These are phyloP conservation scores for Seiridium unicorne DNA, from an alignment of 2,329 filamentous ascomycete genomes.

Conservation along the genomic window DNA sequence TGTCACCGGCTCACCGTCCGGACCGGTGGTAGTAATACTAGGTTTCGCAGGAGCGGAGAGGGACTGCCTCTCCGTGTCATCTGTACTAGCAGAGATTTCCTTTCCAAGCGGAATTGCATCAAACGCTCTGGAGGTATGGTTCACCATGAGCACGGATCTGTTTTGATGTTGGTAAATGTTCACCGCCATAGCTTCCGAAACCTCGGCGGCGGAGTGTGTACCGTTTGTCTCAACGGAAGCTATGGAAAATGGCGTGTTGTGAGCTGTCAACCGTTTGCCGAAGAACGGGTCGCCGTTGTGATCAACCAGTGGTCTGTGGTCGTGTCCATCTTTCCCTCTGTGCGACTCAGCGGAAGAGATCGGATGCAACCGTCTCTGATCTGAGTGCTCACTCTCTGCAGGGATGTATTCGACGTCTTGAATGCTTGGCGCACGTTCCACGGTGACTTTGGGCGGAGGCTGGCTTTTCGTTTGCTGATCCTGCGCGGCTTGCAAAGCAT, in stretches of 20 bases:
- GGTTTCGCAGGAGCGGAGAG: slow-evolving; percentile 27
- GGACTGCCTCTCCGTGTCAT: slow-evolving; percentile 11
- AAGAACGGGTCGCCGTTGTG: slow-evolving; percentile 53
- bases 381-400: slow-evolving; percentile 15
- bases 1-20: slow-evolving; percentile 44
- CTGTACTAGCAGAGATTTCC: slow-evolving; percentile 18
- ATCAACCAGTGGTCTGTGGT: slow-evolving; percentile 41
- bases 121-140: slow-evolving; percentile 51
- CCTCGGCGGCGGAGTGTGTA: slow-evolving; percentile 55
- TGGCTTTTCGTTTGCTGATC: slow-evolving; percentile 14
- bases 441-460: slow-evolving; percentile 21
- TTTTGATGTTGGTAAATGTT: slow-evolving; percentile 65
- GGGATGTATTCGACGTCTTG: slow-evolving; percentile 23
- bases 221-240: slow-evolving; percentile 60
- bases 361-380: slow-evolving; percentile 27
- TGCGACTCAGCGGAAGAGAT: slow-evolving; percentile 33
- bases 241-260: slow-evolving; percentile 62
- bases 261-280: slow-evolving; percentile 50
- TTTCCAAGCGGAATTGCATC: slow-evolving; percentile 38
- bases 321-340: slow-evolving; percentile 22
- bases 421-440: slow-evolving; percentile 19
- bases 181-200: slow-evolving; percentile 62
- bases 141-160: slow-evolving; percentile 59
- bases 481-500: slow-evolving; percentile 35
- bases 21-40: slow-evolving; percentile 35